phyloP scores from a whole-genome alignment of 2,329 filamentous ascomycete genomes.

The Paraconiothyrium brasiliense region DNA sequence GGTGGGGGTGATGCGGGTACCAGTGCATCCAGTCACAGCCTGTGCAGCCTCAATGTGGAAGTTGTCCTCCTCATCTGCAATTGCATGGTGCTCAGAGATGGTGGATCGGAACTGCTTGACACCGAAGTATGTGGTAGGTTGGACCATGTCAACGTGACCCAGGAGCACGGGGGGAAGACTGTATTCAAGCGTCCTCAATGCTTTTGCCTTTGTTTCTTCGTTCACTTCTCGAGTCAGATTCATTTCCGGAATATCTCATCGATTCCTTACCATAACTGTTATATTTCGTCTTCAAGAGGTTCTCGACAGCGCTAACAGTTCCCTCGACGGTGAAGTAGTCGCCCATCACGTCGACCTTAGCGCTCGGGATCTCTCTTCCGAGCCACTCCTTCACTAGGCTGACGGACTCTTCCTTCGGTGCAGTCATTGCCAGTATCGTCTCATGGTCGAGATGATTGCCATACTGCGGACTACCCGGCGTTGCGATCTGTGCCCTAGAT shows the following conservation, averaged over 20 bases:
- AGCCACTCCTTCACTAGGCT: slow-evolving; percentile 64
- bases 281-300: slow-evolving; percentile 57
- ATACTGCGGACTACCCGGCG: slow-evolving; percentile 61
- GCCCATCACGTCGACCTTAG: slow-evolving; percentile 59
- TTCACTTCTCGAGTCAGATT: slow-evolving; percentile 20
- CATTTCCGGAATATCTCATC: not conserved
- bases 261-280: slow-evolving; percentile 50
- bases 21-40: slow-evolving; percentile 27
- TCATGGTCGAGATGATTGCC: slow-evolving; percentile 60
- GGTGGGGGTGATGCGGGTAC: slow-evolving; percentile 29
- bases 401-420: slow-evolving; percentile 60
- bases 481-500: slow-evolving; percentile 51
- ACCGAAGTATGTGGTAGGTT: slow-evolving; percentile 59
- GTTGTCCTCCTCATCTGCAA: slow-evolving; percentile 15
- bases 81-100: slow-evolving; percentile 27
- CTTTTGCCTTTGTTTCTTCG: slow-evolving; percentile 22
- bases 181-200: slow-evolving; percentile 25
- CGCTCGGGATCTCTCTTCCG: slow-evolving; percentile 54
- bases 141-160: slow-evolving; percentile 56
- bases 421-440: slow-evolving; percentile 60
- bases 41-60: slow-evolving; percentile 20
- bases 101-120: slow-evolving; percentile 28
- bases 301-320: slow-evolving; percentile 59
- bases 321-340: slow-evolving; percentile 64
- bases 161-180: slow-evolving; percentile 43